Conservation (phyloP, 345 rosid genomes). For the Salix viminalis region DNA sequence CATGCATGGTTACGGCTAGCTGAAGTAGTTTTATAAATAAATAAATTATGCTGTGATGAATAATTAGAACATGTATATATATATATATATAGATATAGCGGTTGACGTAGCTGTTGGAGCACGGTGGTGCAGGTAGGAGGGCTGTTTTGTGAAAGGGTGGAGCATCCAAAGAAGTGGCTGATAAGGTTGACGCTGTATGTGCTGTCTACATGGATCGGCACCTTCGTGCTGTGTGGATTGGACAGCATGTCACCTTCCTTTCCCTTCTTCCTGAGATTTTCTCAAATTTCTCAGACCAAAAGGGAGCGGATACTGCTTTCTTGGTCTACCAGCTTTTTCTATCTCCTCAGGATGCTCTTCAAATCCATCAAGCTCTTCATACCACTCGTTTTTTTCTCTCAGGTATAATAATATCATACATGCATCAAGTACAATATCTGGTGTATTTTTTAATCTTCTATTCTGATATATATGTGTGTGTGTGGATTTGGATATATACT, state of each 20-base stretch:
- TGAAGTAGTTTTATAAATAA: no score
- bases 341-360: conserved; percentile 49
- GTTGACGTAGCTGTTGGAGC: no score
- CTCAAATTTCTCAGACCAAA: conserved; percentile 34
- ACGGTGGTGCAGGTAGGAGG: conserved; percentile 44
- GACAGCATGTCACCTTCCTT: conserved; percentile 39
- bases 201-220: conserved; percentile 71
- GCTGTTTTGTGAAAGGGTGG: conserved; percentile 46
- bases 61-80: no score
- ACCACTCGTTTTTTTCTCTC: conserved; percentile 61
- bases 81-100: no score
- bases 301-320: conserved; percentile 45
- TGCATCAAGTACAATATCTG: no score
- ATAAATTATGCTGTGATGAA: no score
- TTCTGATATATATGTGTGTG: no score
- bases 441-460: no score
- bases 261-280: conserved; percentile 52
- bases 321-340: conserved; percentile 55
- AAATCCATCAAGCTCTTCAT: conserved; percentile 53
- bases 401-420: conserved; percentile 25
- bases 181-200: conserved; percentile 46
- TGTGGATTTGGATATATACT: no score
- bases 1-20: no score
- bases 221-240: conserved; percentile 63
- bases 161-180: conserved; percentile 75